Base-by-base conservation (phyloP, 257 asterid species). In the Perilla frutescens region DNA sequence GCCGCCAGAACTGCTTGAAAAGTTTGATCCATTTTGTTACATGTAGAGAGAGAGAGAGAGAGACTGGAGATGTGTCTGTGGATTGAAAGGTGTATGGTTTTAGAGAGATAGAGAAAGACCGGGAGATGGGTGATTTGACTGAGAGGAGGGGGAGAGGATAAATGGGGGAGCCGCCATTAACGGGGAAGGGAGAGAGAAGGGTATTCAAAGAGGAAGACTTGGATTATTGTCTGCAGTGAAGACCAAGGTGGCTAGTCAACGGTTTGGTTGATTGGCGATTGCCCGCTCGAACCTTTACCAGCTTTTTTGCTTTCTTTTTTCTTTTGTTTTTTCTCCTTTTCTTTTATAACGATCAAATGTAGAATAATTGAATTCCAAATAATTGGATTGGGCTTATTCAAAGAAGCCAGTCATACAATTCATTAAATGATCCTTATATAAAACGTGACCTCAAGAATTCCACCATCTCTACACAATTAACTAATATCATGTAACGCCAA, bases 1-100 rank as follows among this genome's bases (percentile, higher is more conserved):
- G 96, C 91, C 0, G 92, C 93, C 29, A 88, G 55, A 4, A 84
- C 63, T 57, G 86, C 92, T 83, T 87, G 93, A 29, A 85, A 76
- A 2, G 83, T 40, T 7, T 45, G 73, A 62, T 77, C 75, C 89
- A 87, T 83, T 32, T 73, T 36, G 53, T 39, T 61, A 14, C 63
- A 64, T 58, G 20, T 41, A 41, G 63, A 63, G 67, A 49, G 68
- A 61, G 57, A 56, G 13, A 54, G 70, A 9, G 62, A 64, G 61
- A 8, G 45, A 13, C 1, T 7, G 7, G 39, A n/a, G 55, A 64
- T 40, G 47, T 7, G 8, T 47, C 11, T 1, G 0, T 8, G 8
- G 14, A 47, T 15, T 3, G 56, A 5, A 57, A n/a, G 7, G 37
- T 14, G 6, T n/a, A 62, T 41, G 63, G 45, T 26, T 68, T 66